Evolutionary conservation across 2,329 filamentous ascomycete genomes (phyloP).

Genomic region (Clathrospora elynae): DNA sequence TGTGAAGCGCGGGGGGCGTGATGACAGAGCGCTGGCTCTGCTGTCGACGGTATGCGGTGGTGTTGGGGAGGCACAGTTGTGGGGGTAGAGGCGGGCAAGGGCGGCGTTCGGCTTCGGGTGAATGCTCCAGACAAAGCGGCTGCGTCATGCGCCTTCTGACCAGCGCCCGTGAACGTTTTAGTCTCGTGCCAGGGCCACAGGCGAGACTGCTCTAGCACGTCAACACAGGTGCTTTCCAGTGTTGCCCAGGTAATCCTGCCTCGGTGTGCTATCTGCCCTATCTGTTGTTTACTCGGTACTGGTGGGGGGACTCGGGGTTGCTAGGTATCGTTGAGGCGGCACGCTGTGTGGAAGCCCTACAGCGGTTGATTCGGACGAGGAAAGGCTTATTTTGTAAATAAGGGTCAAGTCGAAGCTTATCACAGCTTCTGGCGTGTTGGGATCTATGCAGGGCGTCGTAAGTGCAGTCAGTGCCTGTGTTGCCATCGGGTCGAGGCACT

Average conservation of each 20-base stretch:
- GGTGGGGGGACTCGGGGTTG: constrained; percentile 15
- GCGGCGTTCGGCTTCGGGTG: constrained; percentile 25
- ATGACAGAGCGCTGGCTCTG: constrained; percentile 16
- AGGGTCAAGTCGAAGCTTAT: constrained; percentile 8
- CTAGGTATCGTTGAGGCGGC: constrained; percentile 9
- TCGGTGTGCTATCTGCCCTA: constrained; percentile 16
- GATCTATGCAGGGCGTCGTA: constrained; percentile 17
- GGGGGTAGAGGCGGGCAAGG: constrained; percentile 20
- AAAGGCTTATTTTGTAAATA: not conserved
- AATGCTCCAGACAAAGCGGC: constrained; percentile 25
- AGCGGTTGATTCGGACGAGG: constrained; percentile 21
- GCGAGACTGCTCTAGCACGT: constrained; percentile 11
- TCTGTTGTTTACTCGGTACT: constrained; percentile 12
- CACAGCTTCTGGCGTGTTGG: constrained; percentile 21
- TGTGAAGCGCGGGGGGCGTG: constrained; percentile 11
- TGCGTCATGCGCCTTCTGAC: constrained; percentile 36
- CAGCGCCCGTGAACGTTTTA: constrained; percentile 24
- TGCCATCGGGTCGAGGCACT: constrained; percentile 12
- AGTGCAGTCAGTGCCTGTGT: constrained; percentile 15
- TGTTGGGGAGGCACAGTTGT: constrained; percentile 1
- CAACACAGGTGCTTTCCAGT: constrained; percentile 17
- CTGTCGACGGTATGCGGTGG: constrained; percentile 5
- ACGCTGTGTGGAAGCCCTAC: constrained; percentile 23
- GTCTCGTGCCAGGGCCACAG: constrained; percentile 24
- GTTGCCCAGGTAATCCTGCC: too few species aligned